Evolutionary conservation across 495 filamentous ascomycete genomes (phyloP), one percentile per base, ranked within the genome.

Genomic region (Penicillium lagena): DNA sequence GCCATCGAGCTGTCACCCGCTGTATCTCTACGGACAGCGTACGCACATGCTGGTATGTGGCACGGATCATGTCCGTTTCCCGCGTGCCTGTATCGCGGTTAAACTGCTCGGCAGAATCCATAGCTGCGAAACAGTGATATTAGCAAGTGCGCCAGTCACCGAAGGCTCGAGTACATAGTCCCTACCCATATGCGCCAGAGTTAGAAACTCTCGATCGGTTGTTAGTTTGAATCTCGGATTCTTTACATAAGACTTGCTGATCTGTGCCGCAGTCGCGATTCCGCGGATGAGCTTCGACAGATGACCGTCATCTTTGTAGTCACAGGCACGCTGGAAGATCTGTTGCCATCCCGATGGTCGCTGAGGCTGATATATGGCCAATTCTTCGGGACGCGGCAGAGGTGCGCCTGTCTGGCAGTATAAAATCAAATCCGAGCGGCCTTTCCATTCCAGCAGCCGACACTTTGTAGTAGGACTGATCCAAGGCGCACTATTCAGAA

Each of bases 261-360:
- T 29, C 14, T 56, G 40, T 39, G 60, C 56, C n/a, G 54, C 60
- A 29, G 60, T 63, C 34, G 63, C 60, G 32, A 64, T 36, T 4
- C 56, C 63, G 2, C 68, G 56, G 13, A 72, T 51, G 34, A 69
- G 56, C 47, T 72, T 72, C 10, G 51, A 58, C 2, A 60, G 41
- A 43, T 70, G 68, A 0, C 68, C 68, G 35, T 72, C 68, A 29
- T 72, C 68, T 29, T 60, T 44, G 11, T 54, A 45, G n/a, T 52
- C 39, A 13, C 46, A 55, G 4, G 66, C 54, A 3, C 46, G 58
- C 2, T 38, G 22, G 49, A 55, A 72, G 1, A 72, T 29, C 12
- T 45, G 47, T 0, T 30, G 14, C 68, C 68, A 70, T 12, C 52
- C 60, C 11, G 49, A 51, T 32, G 56, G 61, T 7, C 17, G 42